These are phyloP conservation scores for Condylostoma magnum DNA, from an alignment of 169 alveolate species.

Conservation along the genomic window DNA sequence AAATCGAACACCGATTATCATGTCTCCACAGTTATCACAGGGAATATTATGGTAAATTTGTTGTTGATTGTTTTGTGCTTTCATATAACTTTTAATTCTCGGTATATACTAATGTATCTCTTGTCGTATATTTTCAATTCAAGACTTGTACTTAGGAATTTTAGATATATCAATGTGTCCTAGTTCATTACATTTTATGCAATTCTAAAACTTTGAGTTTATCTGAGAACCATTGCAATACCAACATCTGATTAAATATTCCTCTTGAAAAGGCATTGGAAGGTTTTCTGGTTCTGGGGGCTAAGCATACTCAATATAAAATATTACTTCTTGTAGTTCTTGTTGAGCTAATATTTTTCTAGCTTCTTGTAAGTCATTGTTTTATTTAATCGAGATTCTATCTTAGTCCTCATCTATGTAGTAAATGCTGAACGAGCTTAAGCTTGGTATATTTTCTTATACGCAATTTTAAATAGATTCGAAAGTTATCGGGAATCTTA, in stretches of 20 bases:
- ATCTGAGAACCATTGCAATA: background rate
- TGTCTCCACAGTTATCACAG: too few species aligned
- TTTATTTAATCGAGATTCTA: too few species aligned
- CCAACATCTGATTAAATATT: background rate
- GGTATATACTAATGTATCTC: constrained; percentile 8
- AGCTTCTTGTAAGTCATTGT: too few species aligned
- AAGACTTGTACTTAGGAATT: constrained; percentile 3
- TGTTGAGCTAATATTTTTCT: too few species aligned
- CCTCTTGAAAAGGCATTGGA: constrained; percentile 4
- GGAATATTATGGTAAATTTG: background rate
- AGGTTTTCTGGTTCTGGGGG: background rate
- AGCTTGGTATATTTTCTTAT: too few species aligned
- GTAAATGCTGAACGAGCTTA: too few species aligned
- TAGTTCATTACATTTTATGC: background rate
- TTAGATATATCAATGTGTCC: background rate
- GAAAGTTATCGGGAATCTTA: too few species aligned
- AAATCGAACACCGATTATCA: too few species aligned
- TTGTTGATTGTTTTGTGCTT: background rate
- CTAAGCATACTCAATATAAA: too few species aligned
- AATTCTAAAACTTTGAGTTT: background rate
- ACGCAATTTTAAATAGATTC: too few species aligned
- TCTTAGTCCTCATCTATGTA: too few species aligned
- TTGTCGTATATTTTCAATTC: background rate
- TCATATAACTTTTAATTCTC: background rate
- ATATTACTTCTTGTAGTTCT: too few species aligned